Conservation (phyloP, 495 filamentous ascomycete species). For the Aspergillus panamensis region DNA sequence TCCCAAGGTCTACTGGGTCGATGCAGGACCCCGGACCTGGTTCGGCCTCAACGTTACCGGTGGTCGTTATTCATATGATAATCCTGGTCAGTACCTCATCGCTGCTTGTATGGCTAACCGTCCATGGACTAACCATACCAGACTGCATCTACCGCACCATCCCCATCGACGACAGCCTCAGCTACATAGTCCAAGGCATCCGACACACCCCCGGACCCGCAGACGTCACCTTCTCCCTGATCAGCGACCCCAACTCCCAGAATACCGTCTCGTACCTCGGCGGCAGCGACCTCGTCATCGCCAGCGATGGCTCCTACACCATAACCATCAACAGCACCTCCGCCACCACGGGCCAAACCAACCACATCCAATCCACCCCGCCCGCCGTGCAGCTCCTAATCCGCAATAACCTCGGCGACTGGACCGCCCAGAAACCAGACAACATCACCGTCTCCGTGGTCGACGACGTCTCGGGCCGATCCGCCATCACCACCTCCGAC, state of each 20-base stretch:
- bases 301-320: constrained; percentile 17
- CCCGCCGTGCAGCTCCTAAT: constrained; percentile 13
- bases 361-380: constrained; percentile 16
- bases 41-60: constrained; percentile 18
- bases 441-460: constrained; percentile 7
- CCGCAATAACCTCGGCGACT: constrained; percentile 21
- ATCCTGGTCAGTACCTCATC: not conserved
- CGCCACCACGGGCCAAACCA: constrained; percentile 9
- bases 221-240: constrained; percentile 20
- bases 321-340: constrained; percentile 20
- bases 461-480: constrained; percentile 1
- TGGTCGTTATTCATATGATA: constrained; percentile 19
- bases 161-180: constrained; percentile 15
- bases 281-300: constrained; percentile 15
- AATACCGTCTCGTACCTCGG: constrained; percentile 14
- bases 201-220: constrained; percentile 10
- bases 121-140: too few species aligned
- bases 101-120: too few species aligned
- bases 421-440: constrained; percentile 14
- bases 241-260: constrained; percentile 21
- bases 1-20: constrained; percentile 16
- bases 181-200: constrained; percentile 14
- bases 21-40: constrained; percentile 17
- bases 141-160: constrained; percentile 22
- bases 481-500: constrained; percentile 1